Base-by-base conservation (phyloP, 495 filamentous ascomycete species). In the Neurospora sublineolata region DNA sequence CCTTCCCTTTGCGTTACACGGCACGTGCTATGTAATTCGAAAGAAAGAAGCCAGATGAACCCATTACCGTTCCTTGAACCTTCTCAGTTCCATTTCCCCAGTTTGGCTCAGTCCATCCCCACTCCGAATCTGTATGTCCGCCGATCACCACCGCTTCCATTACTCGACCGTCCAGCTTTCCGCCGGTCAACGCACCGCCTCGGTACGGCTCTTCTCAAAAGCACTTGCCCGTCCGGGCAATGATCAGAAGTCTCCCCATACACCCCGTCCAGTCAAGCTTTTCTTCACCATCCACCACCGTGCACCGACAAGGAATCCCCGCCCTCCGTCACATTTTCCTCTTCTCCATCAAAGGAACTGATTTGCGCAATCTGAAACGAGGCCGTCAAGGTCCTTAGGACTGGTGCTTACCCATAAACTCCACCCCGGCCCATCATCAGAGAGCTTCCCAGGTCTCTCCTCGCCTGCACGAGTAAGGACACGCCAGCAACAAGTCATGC, bases 181-280 rank as follows among this genome's bases (percentile, higher is more conserved):
- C 52, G 27, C 52, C 52, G 52, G 52, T 36, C 52, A 14, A 33
- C 27, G 52, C 52, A 33, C 52, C 52, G 52, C 52, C 52, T 64
- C 14, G 52, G 52, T 33, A 64, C 52, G 52, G 69, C 70, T 75
- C 38, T 69, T 74, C 44, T 72, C 42, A 44, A 23, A 37, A 37
- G 44, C 33, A 64, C 67, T 73, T 74, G 69, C 76, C 71, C 39
- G 71, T 73, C 39, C 37, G 20, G 69, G 76, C 30, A 77, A 76
- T 69, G 76, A 77, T 77, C 72, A n/a, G 76, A 74, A 40, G 5
- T 4, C 12, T 41, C 27, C 37, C 36, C 68, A 74, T 68, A 72
- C 68, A 20, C 68, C 52, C 40, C 68, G 38, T 67, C 68, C 68
- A 42, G 68, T 69, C 71, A 37, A 44, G 68, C 68, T 40, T 46